A percentile compares a stretch with the other conserved stretches of the same genome.
phyloP scores from a whole-genome alignment of 345 rosid species.

The Streptanthus diversifolius region DNA sequence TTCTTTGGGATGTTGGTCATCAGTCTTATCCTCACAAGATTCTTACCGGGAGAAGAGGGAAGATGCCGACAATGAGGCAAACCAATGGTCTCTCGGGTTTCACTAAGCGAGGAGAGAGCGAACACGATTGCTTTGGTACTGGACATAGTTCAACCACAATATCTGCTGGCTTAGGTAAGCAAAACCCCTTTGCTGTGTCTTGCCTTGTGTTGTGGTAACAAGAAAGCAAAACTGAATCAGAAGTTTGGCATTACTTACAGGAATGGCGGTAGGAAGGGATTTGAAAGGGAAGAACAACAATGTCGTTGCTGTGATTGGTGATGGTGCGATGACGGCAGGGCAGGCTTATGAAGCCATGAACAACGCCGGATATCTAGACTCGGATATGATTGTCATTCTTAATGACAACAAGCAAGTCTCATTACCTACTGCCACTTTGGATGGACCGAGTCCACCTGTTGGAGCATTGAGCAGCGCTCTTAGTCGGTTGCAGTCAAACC shows the following conservation, averaged over 20 bases:
- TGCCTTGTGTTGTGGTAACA: neutral
- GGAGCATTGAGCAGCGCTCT: conserved; percentile 99
- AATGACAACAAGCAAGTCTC: conserved; percentile 99
- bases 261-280: conserved; percentile 98
- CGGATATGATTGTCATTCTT: conserved; percentile 94
- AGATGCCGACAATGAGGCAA: conserved; percentile 87
- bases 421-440: conserved; percentile 86
- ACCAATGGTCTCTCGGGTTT: conserved; percentile 88
- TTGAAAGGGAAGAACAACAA: conserved; percentile 68
- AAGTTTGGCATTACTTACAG: conserved; percentile 31
- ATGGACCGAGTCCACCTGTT: conserved; percentile 93
- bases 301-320: conserved; percentile 85
- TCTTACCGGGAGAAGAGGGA: conserved; percentile 88
- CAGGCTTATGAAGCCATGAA: conserved; percentile 99
- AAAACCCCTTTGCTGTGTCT: neutral
- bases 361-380: conserved; percentile 93
- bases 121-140: conserved; percentile 87
- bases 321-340: conserved; percentile 99
- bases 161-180: conserved; percentile 87
- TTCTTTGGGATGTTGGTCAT: conserved; percentile 98
- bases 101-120: conserved; percentile 87
- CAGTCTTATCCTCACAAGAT: conserved; percentile 98
- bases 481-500: conserved; percentile 85
- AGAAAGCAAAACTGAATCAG: neutral
- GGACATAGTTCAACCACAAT: conserved; percentile 96